phyloP scores from a whole-genome alignment of 1,284 basidiomycete species.

The Irpex sp. region DNA sequence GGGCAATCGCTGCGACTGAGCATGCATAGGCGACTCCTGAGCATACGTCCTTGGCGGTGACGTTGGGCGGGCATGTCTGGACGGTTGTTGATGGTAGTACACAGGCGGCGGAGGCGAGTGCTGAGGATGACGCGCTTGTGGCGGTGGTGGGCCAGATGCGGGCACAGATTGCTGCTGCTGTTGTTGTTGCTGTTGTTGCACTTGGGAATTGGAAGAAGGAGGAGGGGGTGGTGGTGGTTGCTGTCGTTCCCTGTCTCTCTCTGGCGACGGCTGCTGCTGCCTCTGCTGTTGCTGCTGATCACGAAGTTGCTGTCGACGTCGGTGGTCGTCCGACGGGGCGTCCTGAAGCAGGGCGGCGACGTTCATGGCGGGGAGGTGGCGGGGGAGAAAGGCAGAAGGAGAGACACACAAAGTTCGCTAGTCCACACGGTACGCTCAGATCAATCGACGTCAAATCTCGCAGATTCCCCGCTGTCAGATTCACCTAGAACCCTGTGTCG shows the following conservation, averaged over 20 bases:
- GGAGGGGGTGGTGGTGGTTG: conserved; percentile 13
- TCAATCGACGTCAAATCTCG: conserved; percentile 33
- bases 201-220: conserved; percentile 15
- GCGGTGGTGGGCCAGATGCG: background rate
- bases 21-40: conserved; percentile 4
- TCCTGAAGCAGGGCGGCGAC: conserved; percentile 68
- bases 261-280: conserved; percentile 2
- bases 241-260: conserved; percentile 17
- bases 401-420: conserved; percentile 22
- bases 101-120: conserved; percentile 14
- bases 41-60: conserved; percentile 18
- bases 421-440: conserved; percentile 26
- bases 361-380: conserved; percentile 50
- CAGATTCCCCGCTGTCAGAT: conserved; percentile 9
- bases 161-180: no score
- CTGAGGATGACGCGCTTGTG: conserved; percentile 18
- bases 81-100: conserved; percentile 20
- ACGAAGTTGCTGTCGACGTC: conserved; percentile 23
- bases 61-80: conserved; percentile 16
- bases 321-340: conserved; percentile 53
- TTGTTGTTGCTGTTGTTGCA: conserved; percentile 3
- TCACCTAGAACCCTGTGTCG: background rate
- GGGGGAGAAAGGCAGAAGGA: conserved; percentile 21
- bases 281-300: conserved; percentile 7
- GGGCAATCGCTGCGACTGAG: conserved; percentile 11